Percentiles rank a stretch among this genome's conserved stretches.
These are phyloP conservation scores for Alternaria panax DNA, from an alignment of 2,329 filamentous ascomycete genomes.

Conservation along the genomic window DNA sequence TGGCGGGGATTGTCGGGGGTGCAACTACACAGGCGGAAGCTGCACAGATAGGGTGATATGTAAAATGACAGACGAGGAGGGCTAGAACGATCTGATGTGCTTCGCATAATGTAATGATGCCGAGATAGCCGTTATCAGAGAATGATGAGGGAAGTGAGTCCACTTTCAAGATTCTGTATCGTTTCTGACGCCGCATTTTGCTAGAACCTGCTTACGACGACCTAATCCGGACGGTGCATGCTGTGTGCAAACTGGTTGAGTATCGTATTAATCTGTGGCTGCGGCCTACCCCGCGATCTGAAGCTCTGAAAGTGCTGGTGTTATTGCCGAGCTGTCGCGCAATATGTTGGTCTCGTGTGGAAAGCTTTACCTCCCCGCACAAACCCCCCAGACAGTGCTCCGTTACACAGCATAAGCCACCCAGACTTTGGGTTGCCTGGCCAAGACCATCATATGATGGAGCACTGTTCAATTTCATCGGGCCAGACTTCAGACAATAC, in stretches of 20 bases:
- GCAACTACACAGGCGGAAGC: neutral
- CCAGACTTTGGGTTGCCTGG: neutral
- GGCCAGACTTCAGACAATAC: neutral
- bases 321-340: conserved; percentile 16
- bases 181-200: neutral
- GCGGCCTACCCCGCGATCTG: conserved; percentile 13
- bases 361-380: conserved; percentile 23
- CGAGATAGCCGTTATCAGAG: conserved; percentile 13
- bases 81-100: conserved; percentile 6
- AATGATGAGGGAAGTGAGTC: neutral
- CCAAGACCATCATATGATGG: neutral
- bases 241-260: neutral
- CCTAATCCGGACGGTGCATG: neutral
- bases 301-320: neutral
- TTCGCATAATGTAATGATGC: conserved; percentile 10
- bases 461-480: neutral
- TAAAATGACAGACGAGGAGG: conserved; percentile 5
- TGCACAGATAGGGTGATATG: conserved; percentile 1
- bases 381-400: neutral
- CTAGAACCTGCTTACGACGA: neutral
- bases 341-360: conserved; percentile 13
- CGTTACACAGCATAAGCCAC: conserved; percentile 9
- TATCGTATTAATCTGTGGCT: conserved; percentile 1
- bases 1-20: conserved; percentile 3
- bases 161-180: neutral